Base-by-base conservation (phyloP, 2,329 filamentous ascomycete genomes). In the Colletotrichum endophyticum region DNA sequence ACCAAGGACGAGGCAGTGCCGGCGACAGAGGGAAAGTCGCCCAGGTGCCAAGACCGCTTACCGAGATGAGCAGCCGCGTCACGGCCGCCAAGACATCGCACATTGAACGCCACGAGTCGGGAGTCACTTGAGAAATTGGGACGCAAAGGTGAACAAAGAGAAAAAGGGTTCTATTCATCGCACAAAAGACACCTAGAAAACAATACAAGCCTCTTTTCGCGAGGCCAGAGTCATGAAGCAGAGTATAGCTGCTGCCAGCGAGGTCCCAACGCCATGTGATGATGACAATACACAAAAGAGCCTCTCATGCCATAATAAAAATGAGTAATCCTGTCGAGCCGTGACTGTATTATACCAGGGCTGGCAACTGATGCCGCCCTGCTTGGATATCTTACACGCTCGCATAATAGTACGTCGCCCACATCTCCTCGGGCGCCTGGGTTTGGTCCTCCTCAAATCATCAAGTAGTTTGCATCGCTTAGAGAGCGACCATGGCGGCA, bases 401-500 rank as follows among this genome's bases (percentile, higher is more conserved):
- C 74, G 64, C 70, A 74, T 39, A 70, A 69, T 22, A 59, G 53
- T 32, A 53, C 56, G 27, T 28, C 44, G 70, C 70, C 59, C 59
- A 25, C 12, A 8, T 25, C 30, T 68, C 15, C 70, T 44, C 16
- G 34, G 32, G 73, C 64, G 12, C 44, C 30, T 15, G 28, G 11
- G 5, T 16, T 57, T 66, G 44, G 22, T 73, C 73, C 73, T 70
- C 64, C 57, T 76, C 74, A 13, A n/a, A n/a, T n/a, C 34, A 64
- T 73, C 32, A 59, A 8, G 19, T 27, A 19, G 59, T 36, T 53
- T 25, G 27, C n/a, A n/a, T 49, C 49, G 44, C 64, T 88, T 90
- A 92, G 84, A 92, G 81, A 77, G 87, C 82, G 74, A 92, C 81
- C 89, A 92, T 90, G 75, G 84, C 86, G 53, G 87, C 90, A 80